A percentile compares a stretch with the other conserved stretches of the same genome.
Evolutionary conservation across 192 early-diverging fungal species (phyloP).

Genomic region (Jimgerdemannia flammicorona): DNA sequence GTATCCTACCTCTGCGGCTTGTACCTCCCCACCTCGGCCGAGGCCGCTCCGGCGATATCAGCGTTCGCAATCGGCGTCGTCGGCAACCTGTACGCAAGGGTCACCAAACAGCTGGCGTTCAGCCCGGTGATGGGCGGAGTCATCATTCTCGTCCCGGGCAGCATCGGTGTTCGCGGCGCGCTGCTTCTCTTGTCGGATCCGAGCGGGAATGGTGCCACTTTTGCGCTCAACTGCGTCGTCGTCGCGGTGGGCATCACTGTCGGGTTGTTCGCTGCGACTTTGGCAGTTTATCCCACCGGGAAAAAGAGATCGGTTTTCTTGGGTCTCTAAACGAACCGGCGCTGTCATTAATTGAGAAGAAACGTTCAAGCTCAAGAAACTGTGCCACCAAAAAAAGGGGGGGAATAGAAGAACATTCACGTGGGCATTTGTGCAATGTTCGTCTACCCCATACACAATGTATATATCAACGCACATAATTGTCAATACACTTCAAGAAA

Average conservation of each 20-base stretch:
- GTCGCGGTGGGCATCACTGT: conserved; percentile 60
- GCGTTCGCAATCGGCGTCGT: conserved; percentile 73
- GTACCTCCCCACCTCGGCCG: conserved; percentile 46
- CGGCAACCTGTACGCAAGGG: conserved; percentile 63
- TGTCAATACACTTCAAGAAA: no score
- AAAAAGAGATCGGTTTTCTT: conserved; percentile 44
- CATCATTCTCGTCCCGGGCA: conserved; percentile 78
- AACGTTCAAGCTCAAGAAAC: no score
- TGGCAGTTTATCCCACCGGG: conserved; percentile 56
- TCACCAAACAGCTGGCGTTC: conserved; percentile 71
- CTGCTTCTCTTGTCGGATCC: conserved; percentile 44
- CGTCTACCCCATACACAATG: no score
- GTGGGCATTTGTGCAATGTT: no score
- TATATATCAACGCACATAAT: no score
- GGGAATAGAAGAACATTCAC: no score
- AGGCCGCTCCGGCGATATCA: conserved; percentile 58
- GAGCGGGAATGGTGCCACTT: conserved; percentile 9
- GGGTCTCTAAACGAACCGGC: conserved; percentile 32
- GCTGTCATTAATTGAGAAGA: background rate
- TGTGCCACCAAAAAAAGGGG: no score
- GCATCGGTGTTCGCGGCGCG: conserved; percentile 42
- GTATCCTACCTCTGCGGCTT: conserved; percentile 52
- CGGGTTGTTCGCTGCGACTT: conserved; percentile 64
- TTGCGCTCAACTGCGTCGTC: conserved; percentile 19
- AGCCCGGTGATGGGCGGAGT: conserved; percentile 81